Base-by-base conservation (phyloP, 495 filamentous ascomycete genomes). In the Aspergillus funiculosus region DNA sequence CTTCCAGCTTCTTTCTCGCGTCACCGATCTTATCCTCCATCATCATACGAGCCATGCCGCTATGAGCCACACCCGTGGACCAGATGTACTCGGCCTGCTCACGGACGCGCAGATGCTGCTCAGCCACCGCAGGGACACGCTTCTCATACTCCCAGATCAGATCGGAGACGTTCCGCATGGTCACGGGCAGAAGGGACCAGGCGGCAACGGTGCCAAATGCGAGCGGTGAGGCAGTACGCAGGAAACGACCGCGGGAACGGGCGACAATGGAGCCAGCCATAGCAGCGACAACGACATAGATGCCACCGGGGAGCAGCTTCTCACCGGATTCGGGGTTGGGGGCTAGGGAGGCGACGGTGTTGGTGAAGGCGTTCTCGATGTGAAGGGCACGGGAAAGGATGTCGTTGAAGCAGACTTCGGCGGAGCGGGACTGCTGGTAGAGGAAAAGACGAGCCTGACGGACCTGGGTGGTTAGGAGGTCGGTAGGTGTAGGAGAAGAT, bases 231-330 rank as follows among this genome's bases (percentile, higher is more conserved):
- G 78, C 67, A 27, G 78, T 78, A 31, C 91, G 78, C 19, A 97
- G 71, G 46, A 94, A 61, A 30, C 95, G 72, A 53, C 85, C 87
- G 31, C 91, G 79, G 71, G 94, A 92, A 39, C 92, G 78, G 32
- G 85, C 76, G 21, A 94, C 69, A 59, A 98, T 96, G 53, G 79
- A 85, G 51, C 90, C 90, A 22, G 90, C 84, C 89, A 98, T 95
- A 48, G 86, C 80, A 8, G 88, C 79, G 2, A 98, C 88, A 10
- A 95, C 79, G 26, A 95, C 87, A 69, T 96, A 96, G 49, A 96
- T 75, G 27, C 79, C 64, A 4, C 89, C 88, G 19, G 92, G 92
- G 60, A 94, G 78, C 11, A 97, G 73, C 53, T 78, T 78, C 68
- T 98, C 92, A 50, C 83, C 81, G 38, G 79, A 82, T 59, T 89